These are phyloP conservation scores for Fusarium anguioides DNA, from an alignment of 2,329 filamentous ascomycete species.

Conservation along the genomic window DNA sequence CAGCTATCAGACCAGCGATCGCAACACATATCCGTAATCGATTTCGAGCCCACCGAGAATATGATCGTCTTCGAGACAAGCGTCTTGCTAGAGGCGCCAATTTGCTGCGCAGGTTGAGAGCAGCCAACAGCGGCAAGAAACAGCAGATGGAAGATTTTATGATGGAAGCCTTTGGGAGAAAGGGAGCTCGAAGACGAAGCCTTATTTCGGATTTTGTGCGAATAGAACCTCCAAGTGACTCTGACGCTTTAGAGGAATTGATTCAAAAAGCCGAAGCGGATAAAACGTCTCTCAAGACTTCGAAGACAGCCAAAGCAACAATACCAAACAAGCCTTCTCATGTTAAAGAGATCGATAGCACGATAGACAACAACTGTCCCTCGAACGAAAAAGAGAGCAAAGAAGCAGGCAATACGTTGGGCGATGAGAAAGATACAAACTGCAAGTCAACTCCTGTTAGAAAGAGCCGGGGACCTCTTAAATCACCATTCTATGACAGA, in stretches of 20 bases:
- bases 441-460: neutral
- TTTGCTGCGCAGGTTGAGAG: slow-evolving; percentile 61
- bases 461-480: slow-evolving; percentile 11
- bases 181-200: slow-evolving; percentile 62
- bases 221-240: slow-evolving; percentile 53
- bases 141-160: slow-evolving; percentile 61
- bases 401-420: neutral
- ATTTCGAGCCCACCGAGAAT: slow-evolving; percentile 56
- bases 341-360: neutral
- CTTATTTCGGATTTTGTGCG: slow-evolving; percentile 57
- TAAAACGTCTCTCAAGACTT: neutral
- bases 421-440: neutral
- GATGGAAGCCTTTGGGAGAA: slow-evolving; percentile 62
- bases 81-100: slow-evolving; percentile 56
- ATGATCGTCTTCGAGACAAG: slow-evolving; percentile 43
- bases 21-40: slow-evolving; percentile 56
- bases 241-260: slow-evolving; percentile 54
- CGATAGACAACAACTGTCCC: neutral
- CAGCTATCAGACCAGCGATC: slow-evolving; percentile 59
- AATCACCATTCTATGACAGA: slow-evolving; percentile 55
- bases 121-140: slow-evolving; percentile 64
- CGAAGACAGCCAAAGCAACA: neutral
- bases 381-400: neutral
- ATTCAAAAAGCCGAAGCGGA: slow-evolving; percentile 23
- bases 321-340: neutral